Base-by-base conservation (phyloP, 2,329 filamentous ascomycete species). In the Uncinocarpus reesii region DNA sequence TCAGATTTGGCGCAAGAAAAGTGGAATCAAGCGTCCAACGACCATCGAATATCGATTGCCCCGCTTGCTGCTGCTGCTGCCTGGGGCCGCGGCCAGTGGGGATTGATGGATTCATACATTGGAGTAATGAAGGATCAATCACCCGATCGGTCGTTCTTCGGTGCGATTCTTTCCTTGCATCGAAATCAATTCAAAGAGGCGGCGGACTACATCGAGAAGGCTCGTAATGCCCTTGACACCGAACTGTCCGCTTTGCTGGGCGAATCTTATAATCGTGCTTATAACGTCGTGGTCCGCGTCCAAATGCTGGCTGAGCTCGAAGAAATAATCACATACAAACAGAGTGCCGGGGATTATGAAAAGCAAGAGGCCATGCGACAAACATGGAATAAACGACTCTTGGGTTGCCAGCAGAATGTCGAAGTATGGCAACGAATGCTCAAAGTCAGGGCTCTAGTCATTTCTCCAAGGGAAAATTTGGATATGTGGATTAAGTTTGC, bases 401-500 rank as follows among this genome's bases (percentile, higher is more conserved):
- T 92, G 62, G 92, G 92, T 11, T 95, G 92, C 57, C 90, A 98
- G 65, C 84, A 92, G 49, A 95, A 96, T 58, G 89, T 95, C 16
- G 92, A 99, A 61, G 87, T 96, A 2, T 99, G 92, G 92, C 89
- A 95, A 63, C 81, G 92, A 52, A 96, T 96, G 87, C 80, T 99
- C 48, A 92, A 95, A 62, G 81, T 98, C 26, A 81, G 92, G 52
- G 86, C 88, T 16, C 75, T 99, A 44, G 92, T 99, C 51, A 90
- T 96, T 52, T 83, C 83, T 0, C 90, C 93, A 0, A 80, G 80
- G 28, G 89, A 99, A 64, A 95, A 95, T 60, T 87, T 94, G 74
- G 86, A 94, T 60, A 98, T 98, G 88, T 95, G 89, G 81, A 96
- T 98, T 72, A 99, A 98, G 64, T 98, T 95, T 64, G 86, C 92